Base-by-base conservation (phyloP, 1,284 basidiomycete genomes). In the Austroboletus novae-zelandiae region DNA sequence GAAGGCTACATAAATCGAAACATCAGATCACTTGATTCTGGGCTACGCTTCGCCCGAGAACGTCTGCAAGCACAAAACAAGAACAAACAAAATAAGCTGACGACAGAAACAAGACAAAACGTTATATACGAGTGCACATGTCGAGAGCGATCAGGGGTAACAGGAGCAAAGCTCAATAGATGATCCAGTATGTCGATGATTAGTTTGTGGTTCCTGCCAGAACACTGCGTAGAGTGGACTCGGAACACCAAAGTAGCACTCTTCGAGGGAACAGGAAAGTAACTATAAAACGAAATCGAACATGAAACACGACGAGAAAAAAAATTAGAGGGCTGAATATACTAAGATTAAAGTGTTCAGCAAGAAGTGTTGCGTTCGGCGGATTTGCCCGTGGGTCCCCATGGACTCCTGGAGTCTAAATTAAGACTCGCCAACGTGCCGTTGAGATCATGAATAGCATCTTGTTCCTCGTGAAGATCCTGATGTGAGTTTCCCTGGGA, bases 381-480 rank as follows among this genome's bases (percentile, higher is more conserved):
- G 34, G 52, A 45, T 47, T 54, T 61, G 29, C 40, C 47, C 5
- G 51, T 47, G 18, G 55, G 37, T 41, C 56, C 63, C 66, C 66
- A 67, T 15, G 61, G 60, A 36, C 42, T 60, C 47, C 53, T 64
- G 30, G 61, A 68, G 60, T 84, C 84, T 50, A 89, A 68, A 56
- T 87, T 77, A 23, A 90, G 77, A 59, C 82, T 86, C 25, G 86
- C 83, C 30, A 90, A 73, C n/a, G 83, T 88, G 18, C 84, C 83
- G 58, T 87, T 89, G 43, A 90, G 67, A 66, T 89, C 86, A 35
- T 80, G 79, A 57, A 90, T 76, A 27, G 63, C 43, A 53, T 84
- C 81, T 27, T 76, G 72, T 30, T 80, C 79, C 44, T 73, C 61
- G 48, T 46, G 67, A 59, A 36, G 45, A 51, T 48, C 55, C 47